Evolutionary conservation across 352 stramenopile species (phyloP).

Genomic region (Phytophthora nicotianae): DNA sequence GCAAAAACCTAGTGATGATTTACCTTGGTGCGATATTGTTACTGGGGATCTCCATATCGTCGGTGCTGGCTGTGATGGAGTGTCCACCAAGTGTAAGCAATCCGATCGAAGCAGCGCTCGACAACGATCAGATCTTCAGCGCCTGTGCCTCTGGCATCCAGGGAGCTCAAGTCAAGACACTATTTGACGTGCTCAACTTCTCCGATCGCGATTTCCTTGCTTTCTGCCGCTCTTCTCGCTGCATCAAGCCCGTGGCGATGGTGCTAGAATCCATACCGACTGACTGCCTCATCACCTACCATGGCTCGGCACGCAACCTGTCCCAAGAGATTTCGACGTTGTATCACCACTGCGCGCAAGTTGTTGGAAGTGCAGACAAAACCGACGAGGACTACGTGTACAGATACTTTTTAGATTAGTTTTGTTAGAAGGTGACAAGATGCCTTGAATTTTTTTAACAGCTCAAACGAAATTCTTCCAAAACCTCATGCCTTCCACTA

Average conservation of each 20-base stretch:
- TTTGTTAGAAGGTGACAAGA: too few relatives aligned
- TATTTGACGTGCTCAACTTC: constrained; percentile 31
- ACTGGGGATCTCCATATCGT: constrained; percentile 3
- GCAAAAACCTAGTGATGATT: too few relatives aligned
- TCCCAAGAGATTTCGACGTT: constrained; percentile 20
- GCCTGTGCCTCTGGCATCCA: constrained; percentile 7
- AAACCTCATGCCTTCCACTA: too few relatives aligned
- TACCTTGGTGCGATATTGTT: not conserved
- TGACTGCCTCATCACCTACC: constrained; percentile 26
- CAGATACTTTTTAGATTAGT: constrained; percentile 25
- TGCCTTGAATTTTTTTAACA: too few relatives aligned
- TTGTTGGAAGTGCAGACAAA: constrained; percentile 13
- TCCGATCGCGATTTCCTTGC: constrained; percentile 27
- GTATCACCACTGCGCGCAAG: constrained; percentile 21
- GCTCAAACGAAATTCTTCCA: too few relatives aligned
- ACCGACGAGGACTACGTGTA: constrained; percentile 25
- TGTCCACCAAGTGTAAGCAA: constrained; percentile 11
- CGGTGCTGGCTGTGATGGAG: constrained; percentile 3
- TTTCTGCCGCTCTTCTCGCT: constrained; percentile 27
- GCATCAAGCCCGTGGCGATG: constrained; percentile 24
- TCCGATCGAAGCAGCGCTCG: constrained; percentile 18
- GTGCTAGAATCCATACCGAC: constrained; percentile 21
- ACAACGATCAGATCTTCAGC: constrained; percentile 25
- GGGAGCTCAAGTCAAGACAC: constrained; percentile 5
- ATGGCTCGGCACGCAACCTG: not conserved